Evolutionary conservation across 2,329 filamentous ascomycete genomes (phyloP), one percentile per base, ranked within the genome.

Genomic region (Corniculantispora saksenae): DNA sequence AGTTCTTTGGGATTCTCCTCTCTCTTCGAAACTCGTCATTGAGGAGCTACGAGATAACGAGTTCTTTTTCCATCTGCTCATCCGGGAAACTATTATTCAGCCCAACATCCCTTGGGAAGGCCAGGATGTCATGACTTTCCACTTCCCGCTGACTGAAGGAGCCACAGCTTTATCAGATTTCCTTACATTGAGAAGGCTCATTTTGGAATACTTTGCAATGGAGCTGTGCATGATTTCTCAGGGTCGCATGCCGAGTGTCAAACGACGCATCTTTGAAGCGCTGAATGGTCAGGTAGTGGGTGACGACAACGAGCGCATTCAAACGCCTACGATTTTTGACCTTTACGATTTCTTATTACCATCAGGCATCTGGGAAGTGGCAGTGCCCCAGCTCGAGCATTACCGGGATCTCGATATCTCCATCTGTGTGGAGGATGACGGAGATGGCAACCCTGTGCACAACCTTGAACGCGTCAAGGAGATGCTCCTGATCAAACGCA

Each of bases 281-380:
- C 81, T 98, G n/a, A 87, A 94, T 51, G 95, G 95, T 6, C 88
- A 90, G 50, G 87, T 92, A 9, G 82, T 86, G 13, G 81, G 88
- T 21, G 85, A 90, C 17, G 87, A 86, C 66, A 89, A 90, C 56
- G 86, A 91, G 62, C 81, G 87, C 6, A 81, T 91, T 45, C 80
- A 82, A 32, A 91, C 93, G 65, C 85, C 90, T 1, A 93, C 91
- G 3, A 85, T 98, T 8, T 97, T 98, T 72, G 93, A 97, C 69
- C 84, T 98, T 25, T 95, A 97, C 71, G 95, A 99, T 77, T 98
- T 98, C 72, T 85, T 95, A 66, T 77, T 84, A 2, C 74, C 82
- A 23, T 82, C 83, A 54, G 81, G 76, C 19, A 73, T 81, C n/a
- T 87, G 85, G 80, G 76, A 80, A 27, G 75, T 80, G 5, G 73